Evolutionary conservation across 2,329 filamentous ascomycete species (phyloP), one percentile per base, ranked within the genome.

Genomic region (Fusarium scirpi): DNA sequence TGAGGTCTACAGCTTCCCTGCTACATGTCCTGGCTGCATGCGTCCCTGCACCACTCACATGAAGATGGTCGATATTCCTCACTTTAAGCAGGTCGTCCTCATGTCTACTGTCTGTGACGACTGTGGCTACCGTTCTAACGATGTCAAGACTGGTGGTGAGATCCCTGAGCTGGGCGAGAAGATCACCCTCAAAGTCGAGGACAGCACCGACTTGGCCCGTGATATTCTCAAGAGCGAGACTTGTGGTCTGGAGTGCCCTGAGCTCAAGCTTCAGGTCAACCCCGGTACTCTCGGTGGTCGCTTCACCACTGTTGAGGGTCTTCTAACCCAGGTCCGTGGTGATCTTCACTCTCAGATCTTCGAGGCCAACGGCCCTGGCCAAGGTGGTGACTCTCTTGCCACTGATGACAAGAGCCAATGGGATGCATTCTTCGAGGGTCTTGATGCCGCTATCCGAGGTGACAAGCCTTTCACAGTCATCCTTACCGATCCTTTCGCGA

Each of bases 31-130:
- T 1, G 95, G 93, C 67, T 99, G 96, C 85, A 90, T 91, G 77
- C 92, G 92, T 80, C 84, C 89, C 7, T 98, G 94, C 82, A 90
- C 90, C 6, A 97, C 97, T 12, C 94, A 97, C 81, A 98, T 98
- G 94, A 97, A 98, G 85, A 97, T 97, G 91, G 94, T 98, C 61
- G 94, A 97, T 76, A 98, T 99, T 68, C 96, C 96, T 1, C 92
- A 97, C 82, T 99, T 99, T 85, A 97, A 98, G 83, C 93, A 98
- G 78, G 96, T 99, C 5, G 91, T 98, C 43, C 86, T 99, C 75
- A 98, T 97, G 93, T 94, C 91, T 74, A 98, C 95, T 4, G 91
- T 94, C 29, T 99, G 96, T 82, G 91, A 95, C 29, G 87, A 91
- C 80, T 99, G 96, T 79, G 95, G 95, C 62, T 97, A 98, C 84